Base-by-base conservation (phyloP, 1,284 basidiomycete genomes). In the Malassezia vespertilionis region DNA sequence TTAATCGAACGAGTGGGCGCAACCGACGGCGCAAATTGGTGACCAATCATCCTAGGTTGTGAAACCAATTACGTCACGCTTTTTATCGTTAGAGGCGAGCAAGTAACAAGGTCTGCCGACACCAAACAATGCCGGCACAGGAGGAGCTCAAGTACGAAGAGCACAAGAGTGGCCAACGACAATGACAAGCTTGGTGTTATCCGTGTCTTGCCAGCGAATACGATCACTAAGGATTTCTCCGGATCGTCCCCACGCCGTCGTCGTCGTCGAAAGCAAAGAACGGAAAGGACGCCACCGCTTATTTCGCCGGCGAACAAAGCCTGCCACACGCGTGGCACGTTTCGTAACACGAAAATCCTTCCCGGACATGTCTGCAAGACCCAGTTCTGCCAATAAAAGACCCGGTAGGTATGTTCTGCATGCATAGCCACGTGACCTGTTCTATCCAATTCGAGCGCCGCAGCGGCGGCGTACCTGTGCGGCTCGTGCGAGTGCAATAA, bases 1-100 rank as follows among this genome's bases (percentile, higher is more conserved):
- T 83, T 85, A 64, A 96, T 87, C 33, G 57, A 51, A 46, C 66
- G 63, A 74, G 90, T 79, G 31, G 90, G 90, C 50, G 89, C 89
- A 69, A 85, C 82, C 33, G 89, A 95, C 73, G 82, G 85, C 57
- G 89, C 74, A 60, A 78, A 76, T 46, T 57, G 60, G 52, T 63
- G 61, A 32, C 61, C 58, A 23, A 45, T 45, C 48, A 51, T 51
- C 28, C 30, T 40, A 5, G 18, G 20, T 20, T 36, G 17, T 14
- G 17, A 24, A 20, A 23, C 11, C n/a, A 20, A 10, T 11, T 8
- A 6, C n/a, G 9, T 20, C 27, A 28, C 7, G 8, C 27, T 24
- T 9, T 38, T 20, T 38, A 23, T 11, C 14, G 18, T 12, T 14
- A 18, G 34, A 36, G 10, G 27, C 9, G 18, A 24, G 21, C 10